Evolutionary conservation across 768 basidiomycete species (phyloP), one percentile per base, ranked within the genome.

Genomic region (Pisolithus microcarpus): DNA sequence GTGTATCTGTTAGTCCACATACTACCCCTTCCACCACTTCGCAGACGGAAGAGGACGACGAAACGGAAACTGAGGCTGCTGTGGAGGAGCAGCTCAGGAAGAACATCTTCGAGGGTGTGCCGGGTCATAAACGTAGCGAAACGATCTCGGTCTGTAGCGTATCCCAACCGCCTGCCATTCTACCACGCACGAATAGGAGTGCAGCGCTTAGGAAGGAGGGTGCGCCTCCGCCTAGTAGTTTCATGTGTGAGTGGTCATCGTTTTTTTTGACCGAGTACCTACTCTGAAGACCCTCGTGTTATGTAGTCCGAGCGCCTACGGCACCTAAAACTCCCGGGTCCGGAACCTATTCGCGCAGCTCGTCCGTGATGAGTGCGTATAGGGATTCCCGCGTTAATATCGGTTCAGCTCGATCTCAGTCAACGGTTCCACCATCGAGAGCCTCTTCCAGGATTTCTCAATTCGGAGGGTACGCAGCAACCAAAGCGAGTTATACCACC

Each of bases 41-140:
- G 38, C 54, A 26, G 4, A 66, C 62, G 38, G 62, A 65, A 2
- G 62, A 67, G 45, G 64, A 62, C 15, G 61, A 62, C 42, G 58
- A 63, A 34, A 59, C 66, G 24, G 58, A 60, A 58, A 65, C 52
- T 4, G 65, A 66, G 40, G 23, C 0, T 38, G 21, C 13, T 11
- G 59, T 30, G 30, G 9, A 30, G 30, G 30, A 30, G 30, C 60
- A 53, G 66, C 61, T 38, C 2, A 31, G 11, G 13, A 76, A 75
- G 65, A 64, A 65, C 30, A 79, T 75, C 0, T 92, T 91, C 58
- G 84, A 85, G 0, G 87, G 87, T 31, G 83, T 91, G 3, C 89
- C 90, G 5, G 89, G 89, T 0, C 89, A 92, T 60, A 91, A 91
- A 67, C 75, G 89, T 49, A 71, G 84, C 24, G 86, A 88, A 61